phyloP scores from a whole-genome alignment of 371 early-diverging fungal species.

The Saksenaea oblongispora region DNA sequence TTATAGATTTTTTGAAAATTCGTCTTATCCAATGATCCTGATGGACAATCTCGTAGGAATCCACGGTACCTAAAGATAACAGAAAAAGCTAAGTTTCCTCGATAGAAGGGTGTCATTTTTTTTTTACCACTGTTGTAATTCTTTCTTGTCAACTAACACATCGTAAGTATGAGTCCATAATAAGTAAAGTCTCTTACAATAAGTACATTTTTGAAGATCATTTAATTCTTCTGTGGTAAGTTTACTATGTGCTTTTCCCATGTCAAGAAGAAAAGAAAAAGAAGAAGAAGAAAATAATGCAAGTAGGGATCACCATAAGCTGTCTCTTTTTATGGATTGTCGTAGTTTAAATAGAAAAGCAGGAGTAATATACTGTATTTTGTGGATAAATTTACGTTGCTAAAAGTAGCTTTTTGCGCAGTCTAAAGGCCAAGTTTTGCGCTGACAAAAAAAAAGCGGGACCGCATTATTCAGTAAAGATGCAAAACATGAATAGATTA shows the following conservation, averaged over 20 bases:
- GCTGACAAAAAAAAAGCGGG: no score
- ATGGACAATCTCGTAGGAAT: constrained; percentile 90
- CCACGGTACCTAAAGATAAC: constrained; percentile 81
- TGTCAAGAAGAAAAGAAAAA: constrained; percentile 18
- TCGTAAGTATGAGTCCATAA: neutral
- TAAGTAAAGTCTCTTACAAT: constrained; percentile 68
- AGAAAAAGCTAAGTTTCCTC: neutral
- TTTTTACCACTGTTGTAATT: constrained; percentile 90
- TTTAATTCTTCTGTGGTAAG: constrained; percentile 77
- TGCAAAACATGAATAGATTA: no score
- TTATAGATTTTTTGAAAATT: constrained; percentile 95
- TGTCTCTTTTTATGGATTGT: no score
- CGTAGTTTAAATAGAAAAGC: no score
- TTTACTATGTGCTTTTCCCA: constrained; percentile 89
- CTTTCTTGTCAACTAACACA: constrained; percentile 84
- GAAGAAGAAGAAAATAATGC: no score
- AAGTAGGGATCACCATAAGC: no score
- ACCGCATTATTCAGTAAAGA: no score
- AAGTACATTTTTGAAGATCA: constrained; percentile 80
- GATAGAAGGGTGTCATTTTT: no score
- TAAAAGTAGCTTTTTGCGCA: no score
- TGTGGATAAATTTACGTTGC: no score
- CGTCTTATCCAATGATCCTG: constrained; percentile 79
- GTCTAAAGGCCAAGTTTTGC: no score
- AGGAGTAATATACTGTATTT: no score